These are phyloP conservation scores for Breynia disticha DNA, from an alignment of 441 rosid genomes.

Conservation along the genomic window DNA sequence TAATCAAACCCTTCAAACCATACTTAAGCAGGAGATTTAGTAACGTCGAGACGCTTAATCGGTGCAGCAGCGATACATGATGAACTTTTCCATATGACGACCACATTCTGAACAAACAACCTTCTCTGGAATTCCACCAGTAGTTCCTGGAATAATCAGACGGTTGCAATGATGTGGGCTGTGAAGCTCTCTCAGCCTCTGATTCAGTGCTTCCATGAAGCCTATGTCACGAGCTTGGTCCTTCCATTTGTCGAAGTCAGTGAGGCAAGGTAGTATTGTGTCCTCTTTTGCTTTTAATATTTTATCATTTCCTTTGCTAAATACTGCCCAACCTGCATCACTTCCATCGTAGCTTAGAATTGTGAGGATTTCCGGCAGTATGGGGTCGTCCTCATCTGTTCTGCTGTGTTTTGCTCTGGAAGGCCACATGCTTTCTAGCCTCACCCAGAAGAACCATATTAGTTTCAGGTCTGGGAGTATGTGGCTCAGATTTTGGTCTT, in stretches of 20 bases:
- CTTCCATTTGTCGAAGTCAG: conserved; percentile 35
- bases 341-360: conserved; percentile 60
- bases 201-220: conserved; percentile 36
- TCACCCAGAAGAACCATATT: conserved; percentile 70
- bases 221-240: conserved; percentile 25
- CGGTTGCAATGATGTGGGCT: conserved; percentile 58
- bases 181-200: conserved; percentile 35
- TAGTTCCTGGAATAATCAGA: conserved; percentile 42
- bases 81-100: conserved; percentile 54
- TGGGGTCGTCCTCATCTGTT: conserved; percentile 33
- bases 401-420: conserved; percentile 45
- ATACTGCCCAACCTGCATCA: conserved; percentile 64
- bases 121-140: conserved; percentile 43
- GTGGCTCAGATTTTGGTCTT: conserved; percentile 37
- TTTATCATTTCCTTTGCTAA: conserved; percentile 30
- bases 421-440: conserved; percentile 76
- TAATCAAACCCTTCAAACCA: too few species aligned
- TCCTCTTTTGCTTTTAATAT: conserved; percentile 45
- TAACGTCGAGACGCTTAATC: conserved; percentile 19
- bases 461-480: conserved; percentile 29
- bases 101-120: conserved; percentile 60
- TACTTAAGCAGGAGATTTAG: too few species aligned
- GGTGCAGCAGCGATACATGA: conserved; percentile 61
- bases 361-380: conserved; percentile 48
- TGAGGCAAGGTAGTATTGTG: conserved; percentile 27